These are phyloP conservation scores for Russula lepida DNA, from an alignment of 768 basidiomycete genomes.

Conservation along the genomic window DNA sequence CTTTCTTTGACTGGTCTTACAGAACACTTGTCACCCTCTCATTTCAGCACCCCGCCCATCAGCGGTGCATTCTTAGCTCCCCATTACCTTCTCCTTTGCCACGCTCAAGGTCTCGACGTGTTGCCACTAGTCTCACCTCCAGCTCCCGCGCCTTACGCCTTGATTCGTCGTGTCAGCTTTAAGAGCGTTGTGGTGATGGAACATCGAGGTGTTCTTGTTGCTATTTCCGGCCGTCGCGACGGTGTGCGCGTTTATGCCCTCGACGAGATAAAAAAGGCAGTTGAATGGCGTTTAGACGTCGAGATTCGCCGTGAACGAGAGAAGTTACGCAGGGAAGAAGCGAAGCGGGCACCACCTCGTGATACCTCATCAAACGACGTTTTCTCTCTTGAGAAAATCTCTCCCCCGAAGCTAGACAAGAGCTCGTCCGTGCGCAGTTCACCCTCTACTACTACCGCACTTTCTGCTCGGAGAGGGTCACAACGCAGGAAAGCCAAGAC, in stretches of 20 bases:
- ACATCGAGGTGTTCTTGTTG: slow-evolving; percentile 82
- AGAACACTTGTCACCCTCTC: slow-evolving; percentile 59
- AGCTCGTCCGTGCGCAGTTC: slow-evolving; percentile 16
- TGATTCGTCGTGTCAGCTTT: slow-evolving; percentile 74
- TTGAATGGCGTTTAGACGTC: slow-evolving; percentile 82
- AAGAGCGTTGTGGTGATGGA: slow-evolving; percentile 91
- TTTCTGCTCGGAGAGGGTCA: slow-evolving; percentile 3
- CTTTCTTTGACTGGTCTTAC: slow-evolving; percentile 63
- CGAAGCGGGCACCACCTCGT: slow-evolving; percentile 40
- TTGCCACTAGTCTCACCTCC: slow-evolving; percentile 73
- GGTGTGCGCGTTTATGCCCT: slow-evolving; percentile 85
- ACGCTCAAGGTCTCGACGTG: slow-evolving; percentile 79
- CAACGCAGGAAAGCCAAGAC: slow-evolving; percentile 20
- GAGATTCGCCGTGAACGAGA: slow-evolving; percentile 72
- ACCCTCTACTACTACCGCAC: neutral
- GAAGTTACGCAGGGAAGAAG: slow-evolving; percentile 55
- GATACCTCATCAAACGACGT: slow-evolving; percentile 27
- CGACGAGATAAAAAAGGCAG: slow-evolving; percentile 76
- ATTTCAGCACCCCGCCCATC: slow-evolving; percentile 66
- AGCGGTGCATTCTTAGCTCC: slow-evolving; percentile 76
- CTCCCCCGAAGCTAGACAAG: slow-evolving; percentile 12
- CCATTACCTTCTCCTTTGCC: slow-evolving; percentile 76
- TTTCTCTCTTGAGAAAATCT: slow-evolving; percentile 20
- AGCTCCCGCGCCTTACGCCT: slow-evolving; percentile 65
- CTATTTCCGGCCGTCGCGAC: slow-evolving; percentile 78